Base-by-base conservation (phyloP, 352 stramenopile species). In the Phytophthora vignae region DNA sequence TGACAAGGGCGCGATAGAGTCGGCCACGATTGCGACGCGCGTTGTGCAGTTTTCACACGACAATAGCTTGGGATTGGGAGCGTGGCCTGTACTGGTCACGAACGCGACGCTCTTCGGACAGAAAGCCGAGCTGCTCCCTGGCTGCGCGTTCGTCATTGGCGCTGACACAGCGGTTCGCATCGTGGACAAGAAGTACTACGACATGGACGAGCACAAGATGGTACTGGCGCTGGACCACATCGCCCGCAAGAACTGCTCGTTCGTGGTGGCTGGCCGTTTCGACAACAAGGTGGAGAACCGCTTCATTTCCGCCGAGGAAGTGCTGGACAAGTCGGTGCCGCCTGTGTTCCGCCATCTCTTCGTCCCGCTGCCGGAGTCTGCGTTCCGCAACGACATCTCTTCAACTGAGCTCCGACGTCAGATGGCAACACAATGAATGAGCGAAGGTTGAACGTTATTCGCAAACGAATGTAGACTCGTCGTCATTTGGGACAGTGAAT, bases 111-210 rank as follows among this genome's bases (percentile, higher is more conserved):
- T 97, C 1, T 98, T 98, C 33, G 69, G 79, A 1, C 74, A 96
- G 17, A 98, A 98, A 74, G 82, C 94, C 3, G 66, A 81, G 1
- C 40, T 98, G 1, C 85, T 98, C 27, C 74, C 77, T 33, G 68
- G 75, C 14, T 97, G 91, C 31, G 75, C 77, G 15, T 98, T 98
- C 52, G 74, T 97, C 14, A 88, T 98, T 63, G 94, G 94, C 27
- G 94, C 90, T 9, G 94, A 98, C 54, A 98, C 94, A 9, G 88
- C 90, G 9, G 72, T 93, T 42, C 87, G 94, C 7, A 79, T 98
- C 22, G 77, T 98, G 11, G 85, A 98, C 76, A 88, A 91, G 36
- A 98, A 97, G 60, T 98, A 98, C 66, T 98, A 98, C 60, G 82
- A 72, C 29, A 83, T 86, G 66, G 78, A 94, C 60, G 74, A 85